Base-by-base conservation (phyloP, 495 filamentous ascomycete genomes). In the Penicillium atrosanguineum region DNA sequence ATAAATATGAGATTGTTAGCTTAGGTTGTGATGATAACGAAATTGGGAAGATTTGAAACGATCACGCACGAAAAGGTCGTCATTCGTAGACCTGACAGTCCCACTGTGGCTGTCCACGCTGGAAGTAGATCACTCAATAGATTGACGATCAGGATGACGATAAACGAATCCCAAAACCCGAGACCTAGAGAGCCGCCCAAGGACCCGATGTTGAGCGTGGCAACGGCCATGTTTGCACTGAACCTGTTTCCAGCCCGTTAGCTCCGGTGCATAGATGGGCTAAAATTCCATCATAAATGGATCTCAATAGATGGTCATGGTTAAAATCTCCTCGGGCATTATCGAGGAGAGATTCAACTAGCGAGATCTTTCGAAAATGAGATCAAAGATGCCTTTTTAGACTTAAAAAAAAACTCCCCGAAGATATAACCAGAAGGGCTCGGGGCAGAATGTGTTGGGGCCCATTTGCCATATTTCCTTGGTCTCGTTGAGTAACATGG, bases 191-290 rank as follows among this genome's bases (percentile, higher is more conserved):
- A 40, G 7, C 62, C 65, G 9, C 65, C 79, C 0, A 88, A 64
- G 4, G 83, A 78, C 9, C 85, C 86, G 39, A 88, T 77, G 20
- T 83, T 84, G 50, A 89, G 84, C 8, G 84, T 80, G 0, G 79
- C 79, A 14, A 88, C 80, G 15, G 83, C 81, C 79, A 87, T 83
- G 59, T 88, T 89, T 44, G 83, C 81, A 2, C 83, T 83, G 40
- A 87, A 69, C 64, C 61, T 67, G 23, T 55, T 43, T 16, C 18
- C 28, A 7, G 7, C 11, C 28, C 1, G 28, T 31, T 12, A 31
- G 28, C 26, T 8, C 28, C 11, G 28, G 11, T 31, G 11, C 11
- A 23, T 23, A 23, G 2, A 2, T 23, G 23, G 23, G 23, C 5
- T n/a, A n/a, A 5, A 23, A 5, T 23, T 23, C 5, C 23, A 23